Base-by-base conservation (phyloP, 225 moss, liverwort and hornwort genomes). In the Sphagnum tenellum region DNA sequence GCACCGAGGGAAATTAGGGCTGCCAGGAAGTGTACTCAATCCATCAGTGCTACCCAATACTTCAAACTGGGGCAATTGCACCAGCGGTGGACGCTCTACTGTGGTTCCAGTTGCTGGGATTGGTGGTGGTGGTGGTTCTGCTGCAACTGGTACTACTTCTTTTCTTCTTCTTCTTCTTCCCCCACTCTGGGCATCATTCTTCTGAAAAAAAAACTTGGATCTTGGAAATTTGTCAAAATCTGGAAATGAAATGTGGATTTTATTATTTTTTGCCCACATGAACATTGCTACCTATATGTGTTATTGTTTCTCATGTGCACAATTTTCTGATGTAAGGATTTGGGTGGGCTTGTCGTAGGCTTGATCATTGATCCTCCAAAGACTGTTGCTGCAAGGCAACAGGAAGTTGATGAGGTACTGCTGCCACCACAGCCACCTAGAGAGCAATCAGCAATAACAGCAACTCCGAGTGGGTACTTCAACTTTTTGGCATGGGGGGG, bases 401-500 rank as follows among this genome's bases (percentile, higher is more conserved):
- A 55, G 10, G 73, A 76, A 14, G 67, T 67, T 58, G 59, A 47
- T 2, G 10, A 69, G 8, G 71, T 63, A 64, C 48, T 75, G 47
- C 64, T 12, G 56, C 9, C 63, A 0, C 69, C 77, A 60, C 74
- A 69, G 45, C 62, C 70, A 50, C 54, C 0, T 29, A 29, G 29
- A 29, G 29, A 29, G 29, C 29, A 29, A 29, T 29, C 29, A 29
- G 29, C 29, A 29, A 29, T 29, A 29, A 29, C 29, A 29, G 29
- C 29, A 29, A 29, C 29, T 29, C 29, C 29, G 29, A 29, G 70
- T 4, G 77, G 79, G 14, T 49, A 77, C 1, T 80, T 80, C 54
- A 77, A 80, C 5, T 84, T 84, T 45, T 64, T 80, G 29, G 63
- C 80, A 4, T 84, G 84, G 84, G 80, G 75, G 47, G 77, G 73